Evolutionary conservation across 495 filamentous ascomycete genomes (phyloP).

Genomic region (Aspergillus avenaceus): DNA sequence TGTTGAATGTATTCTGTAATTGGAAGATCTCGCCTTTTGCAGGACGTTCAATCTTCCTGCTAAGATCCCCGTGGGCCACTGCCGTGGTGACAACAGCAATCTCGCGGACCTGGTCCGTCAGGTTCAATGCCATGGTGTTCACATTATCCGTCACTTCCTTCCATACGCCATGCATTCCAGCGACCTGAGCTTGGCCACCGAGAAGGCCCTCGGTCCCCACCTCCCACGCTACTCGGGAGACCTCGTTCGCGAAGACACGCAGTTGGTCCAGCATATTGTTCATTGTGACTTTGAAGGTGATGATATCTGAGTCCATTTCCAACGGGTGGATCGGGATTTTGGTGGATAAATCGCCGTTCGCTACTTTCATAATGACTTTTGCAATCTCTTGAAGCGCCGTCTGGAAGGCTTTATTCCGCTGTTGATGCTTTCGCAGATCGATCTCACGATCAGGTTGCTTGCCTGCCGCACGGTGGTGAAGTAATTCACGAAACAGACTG

Average conservation of each 20-base stretch:
- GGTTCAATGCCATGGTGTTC: constrained; percentile 93
- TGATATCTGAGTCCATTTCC: constrained; percentile 99
- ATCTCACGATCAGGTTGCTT: constrained; percentile 62
- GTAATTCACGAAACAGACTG: constrained; percentile 60
- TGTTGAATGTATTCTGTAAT: constrained; percentile 96
- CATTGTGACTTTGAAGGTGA: constrained; percentile 91
- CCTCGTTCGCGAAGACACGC: constrained; percentile 94
- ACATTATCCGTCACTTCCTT: constrained; percentile 97
- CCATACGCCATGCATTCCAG: constrained; percentile 96
- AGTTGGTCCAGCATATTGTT: constrained; percentile 99
- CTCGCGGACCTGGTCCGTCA: constrained; percentile 87
- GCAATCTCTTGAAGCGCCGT: constrained; percentile 98
- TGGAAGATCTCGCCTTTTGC: constrained; percentile 94
- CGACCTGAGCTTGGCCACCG: constrained; percentile 90
- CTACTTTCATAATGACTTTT: constrained; percentile 92
- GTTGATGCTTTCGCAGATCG: constrained; percentile 91
- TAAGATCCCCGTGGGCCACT: constrained; percentile 93
- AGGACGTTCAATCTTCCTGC: constrained; percentile 93
- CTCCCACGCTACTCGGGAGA: constrained; percentile 92
- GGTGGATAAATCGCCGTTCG: constrained; percentile 93
- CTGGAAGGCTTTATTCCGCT: constrained; percentile 97
- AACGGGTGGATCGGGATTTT: constrained; percentile 94
- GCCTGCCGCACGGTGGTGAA: constrained; percentile 56
- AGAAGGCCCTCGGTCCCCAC: constrained; percentile 98
- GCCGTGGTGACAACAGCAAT: constrained; percentile 96